These are phyloP conservation scores for Boechera retrofracta DNA, from an alignment of 345 rosid genomes.

Conservation along the genomic window DNA sequence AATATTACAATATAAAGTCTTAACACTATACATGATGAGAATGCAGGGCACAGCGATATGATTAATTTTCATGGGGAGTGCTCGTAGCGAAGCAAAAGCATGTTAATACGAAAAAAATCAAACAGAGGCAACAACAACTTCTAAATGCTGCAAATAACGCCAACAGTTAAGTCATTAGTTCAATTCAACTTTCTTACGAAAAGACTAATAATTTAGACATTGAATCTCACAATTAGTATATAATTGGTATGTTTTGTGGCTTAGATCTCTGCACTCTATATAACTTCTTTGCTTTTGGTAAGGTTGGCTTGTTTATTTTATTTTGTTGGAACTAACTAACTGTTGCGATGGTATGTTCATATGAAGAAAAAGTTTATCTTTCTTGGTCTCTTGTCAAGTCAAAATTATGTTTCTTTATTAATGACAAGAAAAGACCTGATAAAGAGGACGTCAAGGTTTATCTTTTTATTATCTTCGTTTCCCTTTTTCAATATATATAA, in stretches of 20 bases:
- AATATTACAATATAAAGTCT: not conserved
- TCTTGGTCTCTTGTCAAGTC: slow-evolving; percentile 3
- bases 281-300: slow-evolving; percentile 9
- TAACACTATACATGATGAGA: slow-evolving; percentile 25
- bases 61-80: slow-evolving; percentile 47
- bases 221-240: slow-evolving; percentile 7
- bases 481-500: not conserved
- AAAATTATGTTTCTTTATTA: not conserved
- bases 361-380: slow-evolving; percentile 10
- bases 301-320: not conserved
- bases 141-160: slow-evolving; percentile 18
- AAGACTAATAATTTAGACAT: slow-evolving; percentile 34
- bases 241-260: not conserved
- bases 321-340: no score
- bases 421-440: not conserved
- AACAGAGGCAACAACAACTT: slow-evolving; percentile 31
- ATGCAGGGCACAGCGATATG: slow-evolving; percentile 56
- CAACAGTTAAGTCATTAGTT: slow-evolving; percentile 1
- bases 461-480: not conserved
- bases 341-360: not conserved
- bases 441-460: not conserved
- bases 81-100: slow-evolving; percentile 39
- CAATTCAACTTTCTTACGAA: slow-evolving; percentile 28
- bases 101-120: slow-evolving; percentile 41
- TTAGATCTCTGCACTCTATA: not conserved